Conservation (phyloP, 2,329 filamentous ascomycete species). For the Claviceps monticola region DNA sequence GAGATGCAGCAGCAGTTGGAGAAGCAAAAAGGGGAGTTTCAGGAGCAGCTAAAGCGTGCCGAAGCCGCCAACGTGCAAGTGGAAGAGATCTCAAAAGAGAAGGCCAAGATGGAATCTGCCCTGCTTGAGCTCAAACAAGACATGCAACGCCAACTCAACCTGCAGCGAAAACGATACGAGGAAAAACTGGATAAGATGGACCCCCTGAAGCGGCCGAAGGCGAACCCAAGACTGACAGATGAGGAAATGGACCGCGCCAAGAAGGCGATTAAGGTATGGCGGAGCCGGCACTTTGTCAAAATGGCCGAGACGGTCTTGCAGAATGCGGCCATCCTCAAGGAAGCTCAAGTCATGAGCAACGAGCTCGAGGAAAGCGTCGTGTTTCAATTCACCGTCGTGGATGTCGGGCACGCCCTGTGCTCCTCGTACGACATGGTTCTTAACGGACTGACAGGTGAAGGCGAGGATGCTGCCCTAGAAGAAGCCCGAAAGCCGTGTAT, state of each 20-base stretch:
- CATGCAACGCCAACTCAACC: slow-evolving; percentile 74
- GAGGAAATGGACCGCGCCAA: slow-evolving; percentile 59
- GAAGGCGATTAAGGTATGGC: slow-evolving; percentile 60
- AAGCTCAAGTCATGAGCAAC: slow-evolving; percentile 96
- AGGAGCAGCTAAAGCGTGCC: slow-evolving; percentile 60
- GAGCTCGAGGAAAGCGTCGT: slow-evolving; percentile 85
- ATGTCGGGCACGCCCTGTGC: slow-evolving; percentile 73
- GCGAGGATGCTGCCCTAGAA: slow-evolving; percentile 68
- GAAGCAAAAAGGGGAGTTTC: slow-evolving; percentile 70
- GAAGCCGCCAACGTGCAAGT: slow-evolving; percentile 65
- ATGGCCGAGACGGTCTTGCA: slow-evolving; percentile 90
- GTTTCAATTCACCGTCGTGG: slow-evolving; percentile 89
- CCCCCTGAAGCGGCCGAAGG: slow-evolving; percentile 45
- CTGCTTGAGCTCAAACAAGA: slow-evolving; percentile 68
- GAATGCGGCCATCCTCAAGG: slow-evolving; percentile 76
- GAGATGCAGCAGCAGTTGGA: slow-evolving; percentile 76
- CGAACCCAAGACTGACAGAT: slow-evolving; percentile 52
- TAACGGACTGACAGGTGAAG: slow-evolving; percentile 77
- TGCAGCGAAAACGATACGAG: slow-evolving; percentile 75
- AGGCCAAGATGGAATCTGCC: slow-evolving; percentile 70
- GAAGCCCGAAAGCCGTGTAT: slow-evolving; percentile 79
- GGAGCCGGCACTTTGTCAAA: slow-evolving; percentile 70
- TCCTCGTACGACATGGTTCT: slow-evolving; percentile 96
- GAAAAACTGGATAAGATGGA: slow-evolving; percentile 67
- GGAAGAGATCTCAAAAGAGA: slow-evolving; percentile 73